Conservation (phyloP, 1,139 yeast genomes). For the Kodamaea alishanica region DNA sequence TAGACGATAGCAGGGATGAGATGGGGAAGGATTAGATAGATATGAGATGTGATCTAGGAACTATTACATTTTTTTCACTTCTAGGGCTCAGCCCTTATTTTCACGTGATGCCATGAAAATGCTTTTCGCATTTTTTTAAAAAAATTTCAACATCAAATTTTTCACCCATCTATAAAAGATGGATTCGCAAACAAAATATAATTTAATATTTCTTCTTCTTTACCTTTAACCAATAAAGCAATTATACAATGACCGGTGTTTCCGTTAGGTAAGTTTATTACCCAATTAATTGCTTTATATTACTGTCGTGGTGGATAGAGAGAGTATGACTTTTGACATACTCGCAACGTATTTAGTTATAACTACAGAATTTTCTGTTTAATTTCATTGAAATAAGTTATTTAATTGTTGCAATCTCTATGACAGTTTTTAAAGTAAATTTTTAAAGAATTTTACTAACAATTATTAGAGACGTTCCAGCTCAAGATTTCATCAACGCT, state of each 20-base stretch:
- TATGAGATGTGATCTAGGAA: too few species aligned
- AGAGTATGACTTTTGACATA: constrained; percentile 8
- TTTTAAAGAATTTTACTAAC: constrained; percentile 28
- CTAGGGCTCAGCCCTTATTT: constrained; percentile 6
- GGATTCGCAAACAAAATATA: constrained; percentile 5
- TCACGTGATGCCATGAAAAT: background rate
- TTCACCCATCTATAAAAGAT: constrained; percentile 8
- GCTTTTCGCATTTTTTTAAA: background rate
- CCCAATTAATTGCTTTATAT: constrained; percentile 3
- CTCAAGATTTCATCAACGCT: constrained; percentile 99
- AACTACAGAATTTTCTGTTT: too few species aligned
- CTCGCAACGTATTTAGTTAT: too few species aligned
- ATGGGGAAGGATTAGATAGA: too few species aligned
- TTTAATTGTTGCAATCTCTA: too few species aligned
- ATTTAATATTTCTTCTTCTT: constrained; percentile 7
- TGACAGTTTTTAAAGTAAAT: too few species aligned
- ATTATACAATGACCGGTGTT: constrained; percentile 89
- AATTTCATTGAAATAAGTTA: too few species aligned
- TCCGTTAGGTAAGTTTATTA: constrained; percentile 83
- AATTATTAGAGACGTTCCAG: constrained; percentile 91
- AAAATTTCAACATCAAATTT: constrained; percentile 4
- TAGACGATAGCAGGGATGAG: too few species aligned
- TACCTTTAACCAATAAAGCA: constrained; percentile 20
- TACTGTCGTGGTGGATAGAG: constrained; percentile 34
- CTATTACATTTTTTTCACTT: constrained; percentile 1